Conservation (phyloP, 202 grass and related monocot genomes). For the Schoenoplectus triqueter region DNA sequence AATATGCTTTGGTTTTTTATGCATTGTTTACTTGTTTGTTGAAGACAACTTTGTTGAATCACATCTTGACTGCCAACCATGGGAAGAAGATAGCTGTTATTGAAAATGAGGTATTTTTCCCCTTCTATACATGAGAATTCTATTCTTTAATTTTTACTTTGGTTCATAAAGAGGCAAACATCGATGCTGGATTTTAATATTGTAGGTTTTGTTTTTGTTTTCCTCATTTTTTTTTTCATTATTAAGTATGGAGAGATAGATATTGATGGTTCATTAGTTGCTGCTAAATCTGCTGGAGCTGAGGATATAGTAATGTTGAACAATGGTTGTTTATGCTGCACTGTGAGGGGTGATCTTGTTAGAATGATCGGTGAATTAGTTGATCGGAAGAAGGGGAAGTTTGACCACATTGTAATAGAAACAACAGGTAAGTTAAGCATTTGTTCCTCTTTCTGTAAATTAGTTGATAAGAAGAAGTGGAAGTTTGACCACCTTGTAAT, state of each 20-base stretch:
- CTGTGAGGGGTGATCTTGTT: constrained; percentile 95
- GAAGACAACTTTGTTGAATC: constrained; percentile 98
- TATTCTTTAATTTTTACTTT: too few species aligned
- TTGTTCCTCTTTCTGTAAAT: constrained; percentile 52
- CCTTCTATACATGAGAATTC: neutral
- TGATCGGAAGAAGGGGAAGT: constrained; percentile 87
- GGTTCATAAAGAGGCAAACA: too few species aligned
- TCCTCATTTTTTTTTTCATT: constrained; percentile 7
- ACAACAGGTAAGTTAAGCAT: constrained; percentile 68
- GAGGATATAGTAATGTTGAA: constrained; percentile 99
- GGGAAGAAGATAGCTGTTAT: constrained; percentile 94
- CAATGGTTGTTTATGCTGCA: constrained; percentile 99
- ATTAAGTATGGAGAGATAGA: constrained; percentile 96
- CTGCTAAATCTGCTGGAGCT: constrained; percentile 78
- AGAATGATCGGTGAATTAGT: constrained; percentile 98
- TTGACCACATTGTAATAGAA: constrained; percentile 97
- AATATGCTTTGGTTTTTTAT: neutral
- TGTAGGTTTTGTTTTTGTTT: too few species aligned
- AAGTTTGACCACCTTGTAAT: constrained; percentile 97
- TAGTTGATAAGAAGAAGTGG: constrained; percentile 90
- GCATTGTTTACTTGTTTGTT: constrained; percentile 26
- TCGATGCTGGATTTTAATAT: too few species aligned
- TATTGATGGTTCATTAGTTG: constrained; percentile 93
- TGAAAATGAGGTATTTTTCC: constrained; percentile 91
- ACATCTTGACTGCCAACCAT: constrained; percentile 89